These are phyloP conservation scores for Dactylorhiza incarnata DNA, from an alignment of 106 monocot genomes.

Conservation along the genomic window DNA sequence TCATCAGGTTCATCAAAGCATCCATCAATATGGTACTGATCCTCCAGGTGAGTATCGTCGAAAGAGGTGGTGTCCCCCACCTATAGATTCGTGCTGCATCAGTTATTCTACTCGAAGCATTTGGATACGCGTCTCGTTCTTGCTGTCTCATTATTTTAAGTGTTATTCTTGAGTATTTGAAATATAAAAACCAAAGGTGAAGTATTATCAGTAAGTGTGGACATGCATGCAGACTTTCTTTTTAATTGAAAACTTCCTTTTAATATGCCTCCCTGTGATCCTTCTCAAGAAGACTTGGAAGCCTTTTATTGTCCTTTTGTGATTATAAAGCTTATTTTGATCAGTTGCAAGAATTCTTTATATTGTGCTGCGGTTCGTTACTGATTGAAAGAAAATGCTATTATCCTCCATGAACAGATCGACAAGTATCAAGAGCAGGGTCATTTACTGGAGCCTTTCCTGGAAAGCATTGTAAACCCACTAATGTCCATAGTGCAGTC, in stretches of 20 bases:
- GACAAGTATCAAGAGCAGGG: conserved; percentile 99
- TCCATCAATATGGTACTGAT: no score
- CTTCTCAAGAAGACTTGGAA: background rate
- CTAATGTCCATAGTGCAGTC: conserved; percentile 72
- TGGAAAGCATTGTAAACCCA: conserved; percentile 73
- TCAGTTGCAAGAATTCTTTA: background rate
- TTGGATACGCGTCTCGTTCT: background rate
- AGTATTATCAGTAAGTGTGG: background rate
- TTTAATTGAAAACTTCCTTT: background rate
- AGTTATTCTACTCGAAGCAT: background rate
- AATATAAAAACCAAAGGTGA: background rate
- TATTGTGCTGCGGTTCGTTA: background rate
- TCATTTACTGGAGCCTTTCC: conserved; percentile 87
- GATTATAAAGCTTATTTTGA: background rate
- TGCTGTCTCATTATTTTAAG: background rate
- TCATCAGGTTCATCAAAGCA: no score
- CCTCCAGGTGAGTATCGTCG: no score
- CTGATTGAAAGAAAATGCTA: background rate
- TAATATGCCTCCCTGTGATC: background rate
- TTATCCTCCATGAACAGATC: conserved; percentile 35
- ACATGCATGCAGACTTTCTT: background rate
- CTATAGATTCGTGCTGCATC: background rate
- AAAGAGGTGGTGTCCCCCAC: no score
- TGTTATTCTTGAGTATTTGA: background rate
- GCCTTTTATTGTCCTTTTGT: background rate